Evolutionary conservation across 805 yeast genomes (phyloP).

Genomic region (Candida oleophila): DNA sequence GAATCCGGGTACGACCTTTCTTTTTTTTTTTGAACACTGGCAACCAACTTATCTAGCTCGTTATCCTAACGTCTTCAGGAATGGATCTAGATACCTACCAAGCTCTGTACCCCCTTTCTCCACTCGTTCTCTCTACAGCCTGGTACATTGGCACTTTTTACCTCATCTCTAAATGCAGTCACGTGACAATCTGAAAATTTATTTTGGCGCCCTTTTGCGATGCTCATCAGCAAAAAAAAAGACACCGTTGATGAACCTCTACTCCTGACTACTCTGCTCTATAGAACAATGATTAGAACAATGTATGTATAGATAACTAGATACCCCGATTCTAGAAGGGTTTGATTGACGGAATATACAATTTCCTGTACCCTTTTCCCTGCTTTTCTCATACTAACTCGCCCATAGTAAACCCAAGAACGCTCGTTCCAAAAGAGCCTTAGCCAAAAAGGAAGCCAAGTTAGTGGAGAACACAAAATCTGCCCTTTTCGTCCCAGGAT

Average conservation of each 20-base stretch:
- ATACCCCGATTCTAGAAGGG: too few species aligned
- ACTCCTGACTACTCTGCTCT: background rate
- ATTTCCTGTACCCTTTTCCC: too few species aligned
- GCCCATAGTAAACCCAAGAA: slow-evolving; percentile 76
- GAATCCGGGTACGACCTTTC: slow-evolving; percentile 70
- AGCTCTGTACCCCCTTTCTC: too few species aligned
- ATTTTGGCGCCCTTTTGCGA: background rate
- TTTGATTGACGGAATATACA: too few species aligned
- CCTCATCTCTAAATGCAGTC: background rate
- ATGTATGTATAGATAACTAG: slow-evolving; percentile 33
- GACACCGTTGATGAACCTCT: background rate
- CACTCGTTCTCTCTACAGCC: too few species aligned
- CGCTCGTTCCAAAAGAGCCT: slow-evolving; percentile 92
- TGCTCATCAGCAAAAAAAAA: background rate
- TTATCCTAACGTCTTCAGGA: too few species aligned
- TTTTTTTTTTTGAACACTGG: slow-evolving; percentile 6
- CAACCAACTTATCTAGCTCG: too few species aligned
- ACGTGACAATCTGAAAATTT: background rate
- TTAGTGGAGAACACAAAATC: slow-evolving; percentile 84
- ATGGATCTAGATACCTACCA: too few species aligned
- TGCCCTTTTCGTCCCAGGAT: slow-evolving; percentile 90
- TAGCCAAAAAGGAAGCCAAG: slow-evolving; percentile 86
- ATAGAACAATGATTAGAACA: slow-evolving; percentile 32
- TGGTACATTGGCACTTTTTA: too few species aligned
- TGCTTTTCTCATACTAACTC: slow-evolving; percentile 15